phyloP scores from a whole-genome alignment of 2,329 filamentous ascomycete species.

The Penicillium sp. region DNA sequence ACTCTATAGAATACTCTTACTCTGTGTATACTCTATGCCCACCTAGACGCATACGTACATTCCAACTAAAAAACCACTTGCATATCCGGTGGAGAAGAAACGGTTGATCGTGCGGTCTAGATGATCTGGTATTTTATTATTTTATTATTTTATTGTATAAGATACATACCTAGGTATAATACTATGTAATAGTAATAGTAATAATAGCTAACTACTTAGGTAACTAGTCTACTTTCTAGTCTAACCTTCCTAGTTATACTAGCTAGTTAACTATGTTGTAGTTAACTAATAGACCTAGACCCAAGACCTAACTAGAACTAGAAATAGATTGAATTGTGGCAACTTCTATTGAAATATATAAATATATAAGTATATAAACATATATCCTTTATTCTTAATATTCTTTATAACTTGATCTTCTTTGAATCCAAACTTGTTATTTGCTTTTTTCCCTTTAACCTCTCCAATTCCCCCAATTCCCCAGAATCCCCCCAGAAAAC shows the following conservation, averaged over 20 bases:
- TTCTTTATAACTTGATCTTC: no score
- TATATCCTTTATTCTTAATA: no score
- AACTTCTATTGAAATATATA: not conserved
- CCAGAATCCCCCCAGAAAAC: not conserved
- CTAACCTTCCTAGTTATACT: not conserved
- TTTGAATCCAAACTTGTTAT: not conserved
- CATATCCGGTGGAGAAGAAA: slow-evolving; percentile 5
- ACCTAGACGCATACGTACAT: not conserved
- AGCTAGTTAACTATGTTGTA: not conserved
- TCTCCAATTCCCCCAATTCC: no score
- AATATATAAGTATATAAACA: no score
- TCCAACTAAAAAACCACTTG: not conserved
- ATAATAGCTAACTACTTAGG: not conserved
- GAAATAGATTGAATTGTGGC: not conserved
- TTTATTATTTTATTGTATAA: not conserved
- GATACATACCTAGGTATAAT: no score
- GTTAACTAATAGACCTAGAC: not conserved
- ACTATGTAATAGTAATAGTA: not conserved
- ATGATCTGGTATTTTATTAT: not conserved
- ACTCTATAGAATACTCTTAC: no score
- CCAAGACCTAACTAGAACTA: not conserved
- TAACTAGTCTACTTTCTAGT: not conserved
- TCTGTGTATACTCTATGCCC: no score
- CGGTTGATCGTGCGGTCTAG: slow-evolving; percentile 6
- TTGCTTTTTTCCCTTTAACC: not conserved